phyloP scores from a whole-genome alignment of 768 basidiomycete genomes.

The Podaxis carcinomalis region DNA sequence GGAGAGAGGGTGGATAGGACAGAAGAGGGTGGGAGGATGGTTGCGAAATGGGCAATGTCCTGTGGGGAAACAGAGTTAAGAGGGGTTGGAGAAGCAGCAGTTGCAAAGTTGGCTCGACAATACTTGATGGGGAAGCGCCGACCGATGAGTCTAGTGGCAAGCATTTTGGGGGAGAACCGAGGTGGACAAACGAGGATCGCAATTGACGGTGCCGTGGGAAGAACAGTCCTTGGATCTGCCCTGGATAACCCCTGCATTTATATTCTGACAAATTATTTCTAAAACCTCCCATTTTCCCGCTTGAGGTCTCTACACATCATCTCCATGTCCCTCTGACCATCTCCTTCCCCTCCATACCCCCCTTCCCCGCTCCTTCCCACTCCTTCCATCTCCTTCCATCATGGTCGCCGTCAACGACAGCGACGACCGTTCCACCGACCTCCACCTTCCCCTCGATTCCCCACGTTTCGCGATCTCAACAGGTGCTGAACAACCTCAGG shows the following conservation, averaged over 20 bases:
- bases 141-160: conserved; percentile 18
- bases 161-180: neutral
- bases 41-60: conserved; percentile 66
- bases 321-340: conserved; percentile 7
- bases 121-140: conserved; percentile 14
- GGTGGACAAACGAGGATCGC: neutral
- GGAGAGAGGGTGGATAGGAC: conserved; percentile 60
- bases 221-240: neutral
- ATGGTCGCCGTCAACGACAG: conserved; percentile 11
- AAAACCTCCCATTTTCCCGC: neutral
- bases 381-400: neutral
- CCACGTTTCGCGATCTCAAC: conserved; percentile 18
- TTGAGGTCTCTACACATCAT: neutral
- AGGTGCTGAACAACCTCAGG: conserved; percentile 22
- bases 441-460: conserved; percentile 32
- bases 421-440: conserved; percentile 34
- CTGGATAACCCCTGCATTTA: neutral
- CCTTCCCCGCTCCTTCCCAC: neutral
- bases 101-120: conserved; percentile 19
- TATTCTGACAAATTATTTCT: conserved; percentile 1
- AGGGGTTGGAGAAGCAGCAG: conserved; percentile 20
- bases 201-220: neutral
- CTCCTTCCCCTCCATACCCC: neutral
- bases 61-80: conserved; percentile 48
- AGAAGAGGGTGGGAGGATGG: conserved; percentile 55